A percentile compares a stretch with the other conserved stretches of the same genome.
These are phyloP conservation scores for Tuber calosporum DNA, from an alignment of 495 filamentous ascomycete genomes.

Conservation along the genomic window DNA sequence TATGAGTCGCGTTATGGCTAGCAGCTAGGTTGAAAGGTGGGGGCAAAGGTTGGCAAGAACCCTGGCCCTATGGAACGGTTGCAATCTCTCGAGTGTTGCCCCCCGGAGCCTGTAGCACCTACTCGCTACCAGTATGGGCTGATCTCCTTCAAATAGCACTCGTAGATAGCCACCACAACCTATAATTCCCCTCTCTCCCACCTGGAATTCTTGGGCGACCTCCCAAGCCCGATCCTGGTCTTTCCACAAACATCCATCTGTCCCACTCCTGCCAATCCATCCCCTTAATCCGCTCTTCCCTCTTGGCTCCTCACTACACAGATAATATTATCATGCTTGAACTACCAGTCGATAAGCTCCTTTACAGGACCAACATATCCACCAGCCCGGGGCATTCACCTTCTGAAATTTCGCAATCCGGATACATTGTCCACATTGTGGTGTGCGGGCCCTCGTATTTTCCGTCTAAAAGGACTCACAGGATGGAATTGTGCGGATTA, in stretches of 20 bases:
- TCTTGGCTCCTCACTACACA: conserved; percentile 17
- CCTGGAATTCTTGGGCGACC: conserved; percentile 14
- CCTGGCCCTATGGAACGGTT: background rate
- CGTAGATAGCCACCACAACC: too few species aligned
- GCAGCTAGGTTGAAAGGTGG: background rate
- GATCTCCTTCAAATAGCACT: background rate
- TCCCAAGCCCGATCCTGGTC: conserved; percentile 16
- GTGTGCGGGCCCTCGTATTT: too few species aligned
- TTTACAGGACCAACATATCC: too few species aligned
- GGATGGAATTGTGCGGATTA: conserved; percentile 8
- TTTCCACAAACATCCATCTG: conserved; percentile 16
- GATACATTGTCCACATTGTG: too few species aligned
- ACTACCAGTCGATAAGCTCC: conserved; percentile 3
- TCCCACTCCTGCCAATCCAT: conserved; percentile 11
- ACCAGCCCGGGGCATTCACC: too few species aligned
- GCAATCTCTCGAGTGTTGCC: background rate
- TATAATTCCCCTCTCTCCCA: too few species aligned
- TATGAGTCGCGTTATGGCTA: background rate
- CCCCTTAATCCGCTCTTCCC: background rate
- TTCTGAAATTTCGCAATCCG: too few species aligned
- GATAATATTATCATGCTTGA: conserved; percentile 8
- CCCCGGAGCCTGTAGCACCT: too few species aligned
- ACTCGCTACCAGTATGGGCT: too few species aligned
- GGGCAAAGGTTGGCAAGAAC: background rate
- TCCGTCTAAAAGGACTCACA: too few species aligned